These are phyloP conservation scores for Cryptosporidium muris DNA, from an alignment of 169 alveolate species.

Conservation along the genomic window DNA sequence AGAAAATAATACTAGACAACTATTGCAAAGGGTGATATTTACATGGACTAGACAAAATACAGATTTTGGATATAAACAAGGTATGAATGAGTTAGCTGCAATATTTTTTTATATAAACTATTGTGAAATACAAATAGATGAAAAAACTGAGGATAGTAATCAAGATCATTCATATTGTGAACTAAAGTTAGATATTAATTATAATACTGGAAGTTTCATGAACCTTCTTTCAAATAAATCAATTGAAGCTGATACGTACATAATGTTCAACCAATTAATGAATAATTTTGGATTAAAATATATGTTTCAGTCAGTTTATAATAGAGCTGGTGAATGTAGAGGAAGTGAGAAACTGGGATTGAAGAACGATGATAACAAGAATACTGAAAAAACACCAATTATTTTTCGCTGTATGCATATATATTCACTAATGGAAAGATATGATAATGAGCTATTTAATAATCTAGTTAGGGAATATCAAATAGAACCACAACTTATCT, in stretches of 20 bases:
- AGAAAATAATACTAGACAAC: conserved; percentile 77
- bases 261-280: conserved; percentile 80
- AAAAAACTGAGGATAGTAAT: not conserved
- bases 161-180: not conserved
- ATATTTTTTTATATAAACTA: conserved; percentile 24
- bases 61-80: conserved; percentile 86
- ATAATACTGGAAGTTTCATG: not conserved
- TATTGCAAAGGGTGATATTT: conserved; percentile 81
- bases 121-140: conserved; percentile 10
- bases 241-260: conserved; percentile 84
- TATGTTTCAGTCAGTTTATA: conserved; percentile 74
- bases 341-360: conserved; percentile 40
- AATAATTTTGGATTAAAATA: conserved; percentile 77
- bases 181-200: not conserved
- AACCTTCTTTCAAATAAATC: conserved; percentile 66
- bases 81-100: conserved; percentile 70
- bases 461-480: conserved; percentile 22
- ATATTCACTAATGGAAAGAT: conserved; percentile 73
- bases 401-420: conserved; percentile 80
- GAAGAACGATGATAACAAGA: conserved; percentile 5
- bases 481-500: conserved; percentile 62
- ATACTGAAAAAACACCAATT: conserved; percentile 74
- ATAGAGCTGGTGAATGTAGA: not conserved
- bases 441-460: conserved; percentile 32
- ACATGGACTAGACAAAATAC: conserved; percentile 84